These are phyloP conservation scores for Xylaria polymorpha DNA, from an alignment of 2,329 filamentous ascomycete species.

Conservation along the genomic window DNA sequence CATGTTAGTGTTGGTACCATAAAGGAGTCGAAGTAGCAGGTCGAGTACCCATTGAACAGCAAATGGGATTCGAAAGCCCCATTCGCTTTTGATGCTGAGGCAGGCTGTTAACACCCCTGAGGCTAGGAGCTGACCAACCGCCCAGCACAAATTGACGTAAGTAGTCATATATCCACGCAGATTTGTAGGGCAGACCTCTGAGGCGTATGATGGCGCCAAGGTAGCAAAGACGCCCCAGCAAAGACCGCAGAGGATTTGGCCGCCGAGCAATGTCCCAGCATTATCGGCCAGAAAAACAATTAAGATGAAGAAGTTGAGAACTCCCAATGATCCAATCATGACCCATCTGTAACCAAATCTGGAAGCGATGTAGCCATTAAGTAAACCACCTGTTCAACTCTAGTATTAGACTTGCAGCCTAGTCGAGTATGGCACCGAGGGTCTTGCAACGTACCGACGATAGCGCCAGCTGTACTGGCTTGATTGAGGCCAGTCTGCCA, in stretches of 20 bases:
- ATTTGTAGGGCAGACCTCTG: constrained; percentile 51
- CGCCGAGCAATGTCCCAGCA: constrained; percentile 43
- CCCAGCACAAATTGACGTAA: constrained; percentile 61
- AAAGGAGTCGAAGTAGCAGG: not conserved
- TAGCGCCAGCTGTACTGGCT: constrained; percentile 47
- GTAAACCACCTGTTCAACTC: constrained; percentile 42
- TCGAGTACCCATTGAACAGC: constrained; percentile 56
- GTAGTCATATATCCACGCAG: constrained; percentile 55
- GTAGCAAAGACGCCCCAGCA: constrained; percentile 51
- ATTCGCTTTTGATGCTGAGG: constrained; percentile 51
- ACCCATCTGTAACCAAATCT: constrained; percentile 49
- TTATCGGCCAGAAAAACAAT: constrained; percentile 47
- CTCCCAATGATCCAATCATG: constrained; percentile 46
- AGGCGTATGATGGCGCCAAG: constrained; percentile 51
- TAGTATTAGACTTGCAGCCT: not conserved
- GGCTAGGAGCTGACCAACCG: constrained; percentile 56
- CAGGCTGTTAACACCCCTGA: constrained; percentile 55
- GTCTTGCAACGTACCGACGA: constrained; percentile 45
- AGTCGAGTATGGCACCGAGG: no score
- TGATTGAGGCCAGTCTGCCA: constrained; percentile 50
- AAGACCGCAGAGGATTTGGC: constrained; percentile 49
- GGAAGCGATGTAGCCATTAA: constrained; percentile 49
- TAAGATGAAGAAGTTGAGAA: constrained; percentile 49
- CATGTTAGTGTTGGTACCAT: not conserved
- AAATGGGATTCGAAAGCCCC: constrained; percentile 58